Evolutionary conservation across 1,284 basidiomycete genomes (phyloP).

Genomic region (Exsudoporus floridanus): DNA sequence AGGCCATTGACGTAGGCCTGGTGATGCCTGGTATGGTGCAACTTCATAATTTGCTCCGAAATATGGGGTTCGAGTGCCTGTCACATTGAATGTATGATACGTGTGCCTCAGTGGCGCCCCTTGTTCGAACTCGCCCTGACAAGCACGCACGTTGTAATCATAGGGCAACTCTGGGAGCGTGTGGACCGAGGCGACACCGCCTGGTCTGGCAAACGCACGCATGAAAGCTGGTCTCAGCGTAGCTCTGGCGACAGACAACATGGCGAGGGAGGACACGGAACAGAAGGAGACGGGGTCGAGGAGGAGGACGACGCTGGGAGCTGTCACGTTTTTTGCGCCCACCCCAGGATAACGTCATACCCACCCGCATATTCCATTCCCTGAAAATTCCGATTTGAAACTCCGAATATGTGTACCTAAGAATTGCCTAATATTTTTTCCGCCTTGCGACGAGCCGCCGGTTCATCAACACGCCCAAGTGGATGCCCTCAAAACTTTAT

Average conservation of each 20-base stretch:
- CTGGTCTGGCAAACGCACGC: constrained; percentile 40
- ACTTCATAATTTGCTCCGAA: constrained; percentile 81
- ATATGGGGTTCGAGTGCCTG: constrained; percentile 77
- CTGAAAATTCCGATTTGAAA: constrained; percentile 1
- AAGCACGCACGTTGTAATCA: constrained; percentile 71
- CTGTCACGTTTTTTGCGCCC: no score
- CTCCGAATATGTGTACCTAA: constrained; percentile 2
- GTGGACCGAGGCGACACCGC: constrained; percentile 48
- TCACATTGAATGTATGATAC: background rate
- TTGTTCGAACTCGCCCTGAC: background rate
- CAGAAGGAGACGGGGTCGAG: no score
- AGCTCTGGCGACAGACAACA: constrained; percentile 49
- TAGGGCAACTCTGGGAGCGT: constrained; percentile 89
- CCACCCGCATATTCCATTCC: background rate
- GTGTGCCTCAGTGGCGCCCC: background rate
- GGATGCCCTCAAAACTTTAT: constrained; percentile 13
- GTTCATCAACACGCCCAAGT: background rate
- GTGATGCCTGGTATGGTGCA: constrained; percentile 97
- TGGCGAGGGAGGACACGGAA: constrained; percentile 23
- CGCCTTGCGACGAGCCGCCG: background rate
- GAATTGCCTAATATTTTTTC: constrained; percentile 9
- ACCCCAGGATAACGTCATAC: constrained; percentile 22
- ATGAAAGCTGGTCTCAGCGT: constrained; percentile 42
- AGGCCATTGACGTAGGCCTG: constrained; percentile 90
- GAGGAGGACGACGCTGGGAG: background rate